Evolutionary conservation across 345 rosid genomes (phyloP), one percentile per base, ranked within the genome.

Genomic region (Mangifera indica): DNA sequence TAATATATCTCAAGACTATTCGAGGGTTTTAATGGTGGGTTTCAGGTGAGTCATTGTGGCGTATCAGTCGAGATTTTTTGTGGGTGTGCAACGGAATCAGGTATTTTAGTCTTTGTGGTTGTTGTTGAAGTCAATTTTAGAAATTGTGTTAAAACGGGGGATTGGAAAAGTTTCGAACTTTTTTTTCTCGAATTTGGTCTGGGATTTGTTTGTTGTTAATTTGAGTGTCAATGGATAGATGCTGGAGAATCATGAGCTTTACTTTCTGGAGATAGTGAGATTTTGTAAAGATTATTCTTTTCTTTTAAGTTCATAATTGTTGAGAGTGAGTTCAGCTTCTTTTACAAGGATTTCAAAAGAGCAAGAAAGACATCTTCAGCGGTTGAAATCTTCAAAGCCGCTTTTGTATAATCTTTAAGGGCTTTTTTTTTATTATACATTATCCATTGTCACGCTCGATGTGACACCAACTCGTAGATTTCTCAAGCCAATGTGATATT

Each of bases 1-100:
- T 76, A 77, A 78, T 83, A 61, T 83, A 71, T 69, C 82, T 81
- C 77, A 78, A 81, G 84, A 81, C 3, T 29, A 29, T 78, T 68
- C 76, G 78, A 42, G 80, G 71, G 64, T 71, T 72, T 69, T 58
- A 37, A 26, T 32, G 25, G 10, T 40, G 73, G 69, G 45, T 59
- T 59, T 24, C 46, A 6, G 11, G 68, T 45, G 61, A 58, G 46
- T 56, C 72, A 44, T 66, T 70, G 57, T 42, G 56, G 69, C 14
- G 18, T 37, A 21, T 56, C 60, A 32, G 44, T 32, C 48, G 14
- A 61, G 32, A 60, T 52, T 51, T 52, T 51, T 58, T 5, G 45
- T 62, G 70, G 73, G 67, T 40, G 3, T 12, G 37, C 52, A 13
- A 13, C 64, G 26, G 22, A 57, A 69, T 59, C 77, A 77, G 84